Evolutionary conservation across 2,329 filamentous ascomycete genomes (phyloP).

Genomic region (Ustilaginoidea virens): DNA sequence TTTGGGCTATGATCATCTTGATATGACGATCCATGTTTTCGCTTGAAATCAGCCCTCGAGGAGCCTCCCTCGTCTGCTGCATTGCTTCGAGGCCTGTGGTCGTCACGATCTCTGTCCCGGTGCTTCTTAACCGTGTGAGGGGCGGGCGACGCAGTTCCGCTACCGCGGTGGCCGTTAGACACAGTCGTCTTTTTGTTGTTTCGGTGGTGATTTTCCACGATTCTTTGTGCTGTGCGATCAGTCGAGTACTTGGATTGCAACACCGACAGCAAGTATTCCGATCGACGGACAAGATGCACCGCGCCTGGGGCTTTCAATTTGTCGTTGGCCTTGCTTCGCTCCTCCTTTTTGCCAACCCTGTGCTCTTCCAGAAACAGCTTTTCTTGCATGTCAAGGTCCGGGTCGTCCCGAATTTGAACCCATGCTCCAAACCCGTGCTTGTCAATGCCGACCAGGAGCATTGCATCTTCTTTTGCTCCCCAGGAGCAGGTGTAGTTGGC

Average conservation of each 20-base stretch:
- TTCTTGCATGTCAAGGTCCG: conserved; percentile 68
- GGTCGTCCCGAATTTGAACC: conserved; percentile 84
- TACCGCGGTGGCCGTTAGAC: conserved; percentile 43
- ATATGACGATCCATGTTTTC: conserved; percentile 39
- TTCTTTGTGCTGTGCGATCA: conserved; percentile 59
- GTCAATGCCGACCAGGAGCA: conserved; percentile 89
- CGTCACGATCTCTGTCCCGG: conserved; percentile 33
- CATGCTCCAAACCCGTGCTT: conserved; percentile 92
- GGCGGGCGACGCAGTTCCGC: conserved; percentile 56
- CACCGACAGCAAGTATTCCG: conserved; percentile 91
- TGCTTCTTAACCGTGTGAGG: conserved; percentile 32
- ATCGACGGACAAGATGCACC: conserved; percentile 85
- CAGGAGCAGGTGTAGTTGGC: conserved; percentile 85
- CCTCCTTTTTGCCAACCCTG: conserved; percentile 93
- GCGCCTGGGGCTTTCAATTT: conserved; percentile 89
- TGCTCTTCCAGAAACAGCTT: conserved; percentile 97
- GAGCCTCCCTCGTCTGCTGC: conserved; percentile 35
- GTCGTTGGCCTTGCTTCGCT: conserved; percentile 63
- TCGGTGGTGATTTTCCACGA: conserved; percentile 83
- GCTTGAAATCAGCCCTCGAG: conserved; percentile 40
- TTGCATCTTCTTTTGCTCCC: conserved; percentile 88
- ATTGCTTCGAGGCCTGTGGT: conserved; percentile 34
- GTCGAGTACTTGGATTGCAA: conserved; percentile 71
- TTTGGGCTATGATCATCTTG: conserved; percentile 28
- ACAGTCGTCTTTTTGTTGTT: conserved; percentile 68